These are phyloP conservation scores for Cordia subcordata DNA, from an alignment of 257 asterid species.

Conservation along the genomic window DNA sequence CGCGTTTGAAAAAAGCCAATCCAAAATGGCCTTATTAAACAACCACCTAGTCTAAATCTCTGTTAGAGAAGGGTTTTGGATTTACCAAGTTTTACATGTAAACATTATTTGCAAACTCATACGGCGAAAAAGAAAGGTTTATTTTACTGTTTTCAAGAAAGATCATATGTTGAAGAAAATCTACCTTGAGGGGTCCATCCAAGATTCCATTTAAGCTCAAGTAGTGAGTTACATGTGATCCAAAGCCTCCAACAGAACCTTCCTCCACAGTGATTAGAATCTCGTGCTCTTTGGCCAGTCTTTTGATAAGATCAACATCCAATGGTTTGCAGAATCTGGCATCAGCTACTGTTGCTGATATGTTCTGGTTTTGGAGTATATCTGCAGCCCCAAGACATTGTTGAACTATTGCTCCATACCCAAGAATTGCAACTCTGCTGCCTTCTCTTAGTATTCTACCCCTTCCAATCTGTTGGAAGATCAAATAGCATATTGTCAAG, in stretches of 20 bases:
- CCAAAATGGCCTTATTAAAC: too few relatives aligned
- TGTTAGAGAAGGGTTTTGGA: too few relatives aligned
- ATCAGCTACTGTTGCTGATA: constrained; percentile 55
- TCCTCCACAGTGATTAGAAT: constrained; percentile 68
- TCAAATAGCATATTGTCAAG: too few relatives aligned
- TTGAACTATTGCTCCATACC: constrained; percentile 64
- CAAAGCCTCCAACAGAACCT: constrained; percentile 82
- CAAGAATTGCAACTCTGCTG: constrained; percentile 55
- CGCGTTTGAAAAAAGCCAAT: too few relatives aligned
- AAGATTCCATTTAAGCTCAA: constrained; percentile 51
- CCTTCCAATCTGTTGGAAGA: constrained; percentile 48
- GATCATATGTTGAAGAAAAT: background rate
- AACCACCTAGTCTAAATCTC: too few relatives aligned
- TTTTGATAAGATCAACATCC: constrained; percentile 52
- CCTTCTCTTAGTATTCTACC: constrained; percentile 69
- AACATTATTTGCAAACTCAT: too few relatives aligned
- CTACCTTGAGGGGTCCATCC: constrained; percentile 76
- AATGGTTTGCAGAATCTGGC: constrained; percentile 82
- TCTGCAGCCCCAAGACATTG: constrained; percentile 61
- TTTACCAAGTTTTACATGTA: too few relatives aligned
- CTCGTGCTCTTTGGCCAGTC: constrained; percentile 62
- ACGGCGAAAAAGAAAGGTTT: too few relatives aligned
- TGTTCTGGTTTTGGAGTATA: constrained; percentile 31
- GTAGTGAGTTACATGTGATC: constrained; percentile 70
- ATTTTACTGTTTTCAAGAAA: background rate